Evolutionary conservation across 257 asterid species (phyloP).

Genomic region (Nicotiana benthamiana): DNA sequence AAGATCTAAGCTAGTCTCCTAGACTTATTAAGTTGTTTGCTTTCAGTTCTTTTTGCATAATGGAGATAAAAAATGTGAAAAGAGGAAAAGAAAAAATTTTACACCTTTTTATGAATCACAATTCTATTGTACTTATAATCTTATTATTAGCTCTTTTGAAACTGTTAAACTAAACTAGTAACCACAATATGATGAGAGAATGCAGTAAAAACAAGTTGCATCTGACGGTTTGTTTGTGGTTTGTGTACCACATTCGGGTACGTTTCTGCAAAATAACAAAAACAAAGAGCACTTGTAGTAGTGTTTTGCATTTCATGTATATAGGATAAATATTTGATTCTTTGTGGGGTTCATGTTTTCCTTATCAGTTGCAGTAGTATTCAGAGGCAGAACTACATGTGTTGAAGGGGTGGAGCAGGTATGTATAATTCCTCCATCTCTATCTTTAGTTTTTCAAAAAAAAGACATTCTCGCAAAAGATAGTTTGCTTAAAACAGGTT

Average conservation of each 20-base stretch:
- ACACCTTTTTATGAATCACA: neutral
- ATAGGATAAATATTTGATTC: neutral
- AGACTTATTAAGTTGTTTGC: neutral
- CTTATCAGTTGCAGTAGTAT: neutral
- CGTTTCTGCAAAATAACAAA: neutral
- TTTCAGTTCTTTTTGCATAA: neutral
- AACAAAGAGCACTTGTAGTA: neutral
- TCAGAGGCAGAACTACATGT: neutral
- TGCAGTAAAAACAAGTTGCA: neutral
- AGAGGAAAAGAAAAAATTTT: neutral
- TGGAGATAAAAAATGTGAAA: neutral
- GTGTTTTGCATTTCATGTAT: neutral
- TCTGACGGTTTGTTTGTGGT: neutral
- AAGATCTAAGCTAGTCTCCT: neutral
- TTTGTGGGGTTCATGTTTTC: neutral
- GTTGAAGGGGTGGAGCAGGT: neutral
- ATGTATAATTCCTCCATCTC: too few species aligned
- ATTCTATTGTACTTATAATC: neutral
- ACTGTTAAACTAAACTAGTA: neutral
- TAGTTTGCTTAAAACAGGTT: too few species aligned
- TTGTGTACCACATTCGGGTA: neutral
- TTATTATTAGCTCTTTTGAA: neutral
- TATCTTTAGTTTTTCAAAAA: too few species aligned
- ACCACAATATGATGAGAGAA: neutral
- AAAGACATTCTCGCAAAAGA: too few species aligned